Evolutionary conservation across 371 early-diverging fungal genomes (phyloP), one percentile per base, ranked within the genome.

Genomic region (Syncephalastrum sp.): DNA sequence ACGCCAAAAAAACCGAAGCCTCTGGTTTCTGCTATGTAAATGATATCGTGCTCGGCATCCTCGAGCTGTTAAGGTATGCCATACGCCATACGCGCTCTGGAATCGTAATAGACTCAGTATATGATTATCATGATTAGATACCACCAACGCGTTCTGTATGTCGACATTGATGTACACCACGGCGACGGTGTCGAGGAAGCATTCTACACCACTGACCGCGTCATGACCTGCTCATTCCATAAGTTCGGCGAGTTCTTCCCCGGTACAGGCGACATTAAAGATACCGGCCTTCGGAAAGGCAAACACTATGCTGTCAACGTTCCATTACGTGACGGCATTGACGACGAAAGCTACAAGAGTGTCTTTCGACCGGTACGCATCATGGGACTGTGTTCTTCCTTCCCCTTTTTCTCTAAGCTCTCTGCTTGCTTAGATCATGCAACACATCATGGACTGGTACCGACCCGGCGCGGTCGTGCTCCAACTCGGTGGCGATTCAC

Each of bases 161-260:
- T 98, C 61, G 99, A 98, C 72, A 96, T 96, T 63, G 99, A 98
- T 71, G 89, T 97, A 14, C 99, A 98, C 69, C 98, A 98, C 71
- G 99, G 99, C 21, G 99, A 98, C 74, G 99, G 98, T 44, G 99
- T 98, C 12, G 91, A 94, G 56, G 99, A 98, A 78, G 99, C 99
- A 2, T 98, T 98, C 75, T 97, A 95, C 70, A 88, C 90, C 5
- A 93, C 96, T 4, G 96, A 97, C 71, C 84, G 99, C 24, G 99
- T 98, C 47, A 94, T 97, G 95, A 95, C 98, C 0, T 89, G 91
- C 8, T 91, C 92, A 19, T 97, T 98, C 71, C 99, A 98, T 77
- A 96, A 96, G 81, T 96, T 91, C 70, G 98, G 98, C 49, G 91
- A 95, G 53, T 99, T 98, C 64, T 95, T 95, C 60, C 99, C 99